Conservation (phyloP, 2,329 filamentous ascomycete genomes). For the Venturia asperata region DNA sequence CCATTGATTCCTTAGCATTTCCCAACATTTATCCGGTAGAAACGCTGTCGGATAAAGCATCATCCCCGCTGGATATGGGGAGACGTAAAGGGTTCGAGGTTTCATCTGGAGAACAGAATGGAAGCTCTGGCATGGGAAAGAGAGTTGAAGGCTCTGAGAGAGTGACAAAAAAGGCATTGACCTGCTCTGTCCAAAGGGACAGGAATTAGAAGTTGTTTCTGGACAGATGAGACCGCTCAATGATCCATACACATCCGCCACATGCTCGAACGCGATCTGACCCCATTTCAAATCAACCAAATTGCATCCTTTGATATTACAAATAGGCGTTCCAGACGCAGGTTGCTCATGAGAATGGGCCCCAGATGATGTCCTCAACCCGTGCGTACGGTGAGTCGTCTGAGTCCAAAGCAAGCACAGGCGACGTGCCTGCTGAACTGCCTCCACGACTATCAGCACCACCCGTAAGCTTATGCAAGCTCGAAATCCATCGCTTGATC, state of each 20-base stretch:
- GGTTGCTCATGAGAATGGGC: background rate
- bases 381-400: conserved; percentile 43
- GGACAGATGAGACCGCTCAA: no score
- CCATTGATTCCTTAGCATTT: background rate
- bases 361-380: conserved; percentile 43
- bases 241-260: no score
- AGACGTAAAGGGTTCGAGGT: background rate
- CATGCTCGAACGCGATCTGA: no score
- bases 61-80: background rate
- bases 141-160: no score
- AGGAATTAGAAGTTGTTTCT: no score
- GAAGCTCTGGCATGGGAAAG: no score
- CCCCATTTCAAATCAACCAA: no score
- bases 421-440: conserved; percentile 26
- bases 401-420: conserved; percentile 33
- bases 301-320: background rate
- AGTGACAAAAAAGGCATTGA: no score
- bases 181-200: no score
- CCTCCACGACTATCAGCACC: background rate
- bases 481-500: conserved; percentile 41
- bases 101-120: background rate
- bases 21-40: background rate
- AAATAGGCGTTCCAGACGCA: background rate
- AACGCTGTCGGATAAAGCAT: background rate
- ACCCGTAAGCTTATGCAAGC: conserved; percentile 35